phyloP scores from a whole-genome alignment of 1,284 basidiomycete species.

The Sporisorium scitamineum region DNA sequence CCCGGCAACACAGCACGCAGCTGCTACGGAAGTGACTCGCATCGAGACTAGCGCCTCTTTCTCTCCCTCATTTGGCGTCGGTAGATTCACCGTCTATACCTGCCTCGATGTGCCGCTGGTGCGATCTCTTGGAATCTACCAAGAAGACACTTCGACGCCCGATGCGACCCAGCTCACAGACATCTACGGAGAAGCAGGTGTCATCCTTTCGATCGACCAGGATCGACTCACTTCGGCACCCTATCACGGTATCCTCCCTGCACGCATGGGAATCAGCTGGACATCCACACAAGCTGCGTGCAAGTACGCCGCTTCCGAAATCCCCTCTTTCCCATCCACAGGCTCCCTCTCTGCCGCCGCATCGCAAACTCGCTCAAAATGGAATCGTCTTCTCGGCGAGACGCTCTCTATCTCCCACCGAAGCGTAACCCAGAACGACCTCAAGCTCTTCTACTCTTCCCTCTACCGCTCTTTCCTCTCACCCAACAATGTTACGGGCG shows the following conservation, averaged over 20 bases:
- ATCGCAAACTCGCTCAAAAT: constrained; percentile 7
- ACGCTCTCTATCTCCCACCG: constrained; percentile 16
- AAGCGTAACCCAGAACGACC: constrained; percentile 21
- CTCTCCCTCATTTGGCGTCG: constrained; percentile 34
- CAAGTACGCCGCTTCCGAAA: constrained; percentile 28
- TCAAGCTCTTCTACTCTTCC: constrained; percentile 74
- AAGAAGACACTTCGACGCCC: neutral
- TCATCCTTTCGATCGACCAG: constrained; percentile 15
- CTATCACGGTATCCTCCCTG: constrained; percentile 11
- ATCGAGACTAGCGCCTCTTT: constrained; percentile 29
- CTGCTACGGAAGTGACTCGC: constrained; percentile 12
- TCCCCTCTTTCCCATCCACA: constrained; percentile 16
- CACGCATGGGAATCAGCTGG: constrained; percentile 44
- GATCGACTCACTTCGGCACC: constrained; percentile 6
- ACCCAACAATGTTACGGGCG: constrained; percentile 79
- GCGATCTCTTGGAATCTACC: constrained; percentile 5
- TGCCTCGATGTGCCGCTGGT: constrained; percentile 40
- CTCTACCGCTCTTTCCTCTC: constrained; percentile 78
- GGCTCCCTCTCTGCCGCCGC: constrained; percentile 12
- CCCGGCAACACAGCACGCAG: neutral
- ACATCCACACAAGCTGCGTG: constrained; percentile 37
- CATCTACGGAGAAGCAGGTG: constrained; percentile 22
- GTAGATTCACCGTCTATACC: constrained; percentile 28
- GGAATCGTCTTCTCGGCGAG: constrained; percentile 34
- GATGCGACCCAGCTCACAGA: constrained; percentile 1